Evolutionary conservation across 306 rosid species (phyloP), one percentile per base, ranked within the genome.

Genomic region (Dryas alaskensis): DNA sequence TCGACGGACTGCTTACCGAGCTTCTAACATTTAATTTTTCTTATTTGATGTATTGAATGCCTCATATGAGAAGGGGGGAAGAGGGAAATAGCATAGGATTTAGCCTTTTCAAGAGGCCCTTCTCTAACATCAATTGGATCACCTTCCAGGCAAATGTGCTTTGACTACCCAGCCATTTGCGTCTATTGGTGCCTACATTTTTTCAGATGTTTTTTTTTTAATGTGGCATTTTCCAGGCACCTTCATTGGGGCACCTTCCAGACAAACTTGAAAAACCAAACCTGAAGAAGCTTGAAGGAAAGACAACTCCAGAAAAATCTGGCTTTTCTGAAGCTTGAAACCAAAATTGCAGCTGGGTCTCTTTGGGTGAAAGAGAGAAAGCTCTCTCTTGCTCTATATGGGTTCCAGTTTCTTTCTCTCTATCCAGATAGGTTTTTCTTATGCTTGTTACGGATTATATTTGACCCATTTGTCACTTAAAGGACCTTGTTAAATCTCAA

Each of bases 1-100:
- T 89, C 80, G 60, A 79, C 80, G 65, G 16, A 78, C 92, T 93
- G 98, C 95, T 90, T 90, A 93, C 98, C 86, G 87, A 91, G 84
- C 81, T 91, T 91, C 91, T 85, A 55, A 87, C 76, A 89, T 80
- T 79, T 70, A 11, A 3, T 39, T 39, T 11, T 16, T 25, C 8
- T 5, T 43, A 7, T 13, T 39, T 27, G 3, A 0, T 14, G 39
- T 70, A 8, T 60, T 57, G 67, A 25, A 10, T 17, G 46, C 44
- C 47, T 54, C 54, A 37, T 14, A 53, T 60, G 88, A 85, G 91
- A 87, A 82, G 82, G 89, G 85, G 82, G 80, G 88, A 84, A 81
- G 90, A 90, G 73, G 76, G 84, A 79, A 79, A 79, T 55, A 83
- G 84, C 84, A 11, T 80, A 42, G 8, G 69, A 60, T 81, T 79